phyloP scores from a whole-genome alignment of 2,329 filamentous ascomycete genomes.

The Hymenotorrendiella dingleyae region DNA sequence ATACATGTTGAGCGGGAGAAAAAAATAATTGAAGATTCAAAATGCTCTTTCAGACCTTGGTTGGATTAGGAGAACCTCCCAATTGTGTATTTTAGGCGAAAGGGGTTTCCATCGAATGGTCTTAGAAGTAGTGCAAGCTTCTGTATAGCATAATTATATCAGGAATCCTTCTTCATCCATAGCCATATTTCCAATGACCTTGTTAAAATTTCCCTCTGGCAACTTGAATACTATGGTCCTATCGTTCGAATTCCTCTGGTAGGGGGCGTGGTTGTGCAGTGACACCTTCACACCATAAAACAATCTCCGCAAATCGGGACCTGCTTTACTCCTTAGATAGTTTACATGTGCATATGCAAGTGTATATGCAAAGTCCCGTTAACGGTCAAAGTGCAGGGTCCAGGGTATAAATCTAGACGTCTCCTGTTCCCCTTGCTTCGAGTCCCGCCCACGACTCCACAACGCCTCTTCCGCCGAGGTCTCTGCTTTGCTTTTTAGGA shows the following conservation, averaged over 20 bases:
- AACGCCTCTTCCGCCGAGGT: neutral
- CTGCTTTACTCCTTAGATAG: neutral
- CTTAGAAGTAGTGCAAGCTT: too few species aligned
- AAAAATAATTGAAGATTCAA: too few species aligned
- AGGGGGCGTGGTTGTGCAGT: neutral
- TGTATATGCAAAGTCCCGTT: neutral
- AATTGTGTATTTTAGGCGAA: conserved; percentile 3
- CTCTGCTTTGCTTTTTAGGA: too few species aligned
- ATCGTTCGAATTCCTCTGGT: neutral
- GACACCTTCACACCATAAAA: too few species aligned
- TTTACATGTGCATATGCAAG: neutral
- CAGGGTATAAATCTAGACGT: neutral
- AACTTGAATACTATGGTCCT: too few species aligned
- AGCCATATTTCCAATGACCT: too few species aligned
- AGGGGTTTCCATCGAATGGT: too few species aligned
- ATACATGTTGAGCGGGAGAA: too few species aligned
- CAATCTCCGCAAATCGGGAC: too few species aligned
- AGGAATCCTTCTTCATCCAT: too few species aligned
- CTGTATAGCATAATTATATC: too few species aligned
- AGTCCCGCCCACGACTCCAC: neutral
- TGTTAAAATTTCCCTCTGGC: too few species aligned
- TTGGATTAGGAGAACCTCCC: conserved; percentile 1
- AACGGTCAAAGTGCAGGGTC: neutral
- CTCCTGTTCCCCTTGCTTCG: neutral
- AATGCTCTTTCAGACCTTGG: neutral